Conservation (phyloP, 441 rosid genomes). For the Pelargonium australe region DNA sequence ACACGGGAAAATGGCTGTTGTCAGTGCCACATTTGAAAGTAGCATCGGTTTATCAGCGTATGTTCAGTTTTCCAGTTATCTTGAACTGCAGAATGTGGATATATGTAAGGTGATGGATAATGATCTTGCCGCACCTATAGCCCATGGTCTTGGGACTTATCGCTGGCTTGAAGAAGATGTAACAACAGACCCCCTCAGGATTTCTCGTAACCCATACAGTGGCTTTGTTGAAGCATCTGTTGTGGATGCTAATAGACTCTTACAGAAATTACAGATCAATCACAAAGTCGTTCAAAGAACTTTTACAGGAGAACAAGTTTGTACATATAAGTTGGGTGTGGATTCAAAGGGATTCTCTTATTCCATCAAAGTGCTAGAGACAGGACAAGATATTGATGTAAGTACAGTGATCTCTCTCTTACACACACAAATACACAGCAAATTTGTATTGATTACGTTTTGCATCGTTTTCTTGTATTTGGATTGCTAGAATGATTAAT, state of each 20-base stretch:
- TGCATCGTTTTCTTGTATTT: neutral
- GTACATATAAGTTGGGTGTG: slow-evolving; percentile 39
- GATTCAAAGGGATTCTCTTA: slow-evolving; percentile 43
- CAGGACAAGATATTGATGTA: slow-evolving; percentile 45
- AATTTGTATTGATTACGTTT: no score
- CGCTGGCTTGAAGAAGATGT: slow-evolving; percentile 83
- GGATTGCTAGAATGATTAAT: neutral
- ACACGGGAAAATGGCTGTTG: slow-evolving; percentile 78
- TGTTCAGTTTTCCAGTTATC: slow-evolving; percentile 56
- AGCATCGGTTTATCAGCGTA: slow-evolving; percentile 70
- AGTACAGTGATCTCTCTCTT: slow-evolving; percentile 19
- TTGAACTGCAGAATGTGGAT: slow-evolving; percentile 57
- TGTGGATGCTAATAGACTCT: slow-evolving; percentile 39
- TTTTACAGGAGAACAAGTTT: slow-evolving; percentile 37
- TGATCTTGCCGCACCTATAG: slow-evolving; percentile 38
- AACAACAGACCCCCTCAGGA: slow-evolving; percentile 43
- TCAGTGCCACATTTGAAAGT: slow-evolving; percentile 91
- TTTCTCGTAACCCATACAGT: slow-evolving; percentile 38
- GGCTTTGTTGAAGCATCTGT: slow-evolving; percentile 65
- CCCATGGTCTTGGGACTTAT: slow-evolving; percentile 96
- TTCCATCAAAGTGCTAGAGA: slow-evolving; percentile 45
- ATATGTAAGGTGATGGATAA: slow-evolving; percentile 32
- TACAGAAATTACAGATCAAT: slow-evolving; percentile 57
- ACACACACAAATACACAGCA: neutral
- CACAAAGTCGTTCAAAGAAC: slow-evolving; percentile 36